Evolutionary conservation across 2,329 filamentous ascomycete species (phyloP).

Genomic region (Aspergillus sp.): DNA sequence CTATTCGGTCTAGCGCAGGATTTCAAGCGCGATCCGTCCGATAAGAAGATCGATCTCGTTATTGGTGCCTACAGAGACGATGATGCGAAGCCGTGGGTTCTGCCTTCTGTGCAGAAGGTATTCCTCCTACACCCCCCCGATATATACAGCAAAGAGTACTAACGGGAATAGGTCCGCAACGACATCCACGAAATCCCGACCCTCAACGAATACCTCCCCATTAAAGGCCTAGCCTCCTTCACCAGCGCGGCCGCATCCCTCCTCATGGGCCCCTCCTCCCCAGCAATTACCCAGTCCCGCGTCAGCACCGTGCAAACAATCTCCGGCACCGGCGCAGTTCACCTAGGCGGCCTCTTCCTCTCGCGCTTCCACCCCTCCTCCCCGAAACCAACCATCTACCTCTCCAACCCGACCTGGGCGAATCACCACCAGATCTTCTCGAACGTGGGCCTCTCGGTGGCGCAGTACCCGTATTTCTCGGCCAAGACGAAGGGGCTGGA

Average conservation of each 20-base stretch:
- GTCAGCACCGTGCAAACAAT: slow-evolving; percentile 82
- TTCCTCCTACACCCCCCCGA: not conserved
- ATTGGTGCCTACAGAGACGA: slow-evolving; percentile 93
- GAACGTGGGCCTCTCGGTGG: slow-evolving; percentile 73
- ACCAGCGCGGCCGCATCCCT: slow-evolving; percentile 86
- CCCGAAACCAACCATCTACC: slow-evolving; percentile 61
- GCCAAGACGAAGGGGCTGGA: slow-evolving; percentile 84
- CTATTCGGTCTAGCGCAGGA: slow-evolving; percentile 89
- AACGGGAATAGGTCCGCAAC: slow-evolving; percentile 66
- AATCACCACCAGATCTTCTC: slow-evolving; percentile 98
- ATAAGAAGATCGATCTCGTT: slow-evolving; percentile 87
- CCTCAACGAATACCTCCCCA: slow-evolving; percentile 95
- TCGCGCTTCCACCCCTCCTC: slow-evolving; percentile 70
- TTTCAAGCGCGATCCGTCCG: slow-evolving; percentile 67
- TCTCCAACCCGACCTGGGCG: slow-evolving; percentile 94
- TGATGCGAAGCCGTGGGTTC: slow-evolving; percentile 92
- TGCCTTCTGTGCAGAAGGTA: slow-evolving; percentile 95
- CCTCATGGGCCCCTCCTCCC: slow-evolving; percentile 71
- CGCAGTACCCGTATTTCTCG: slow-evolving; percentile 90
- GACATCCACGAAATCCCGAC: slow-evolving; percentile 80
- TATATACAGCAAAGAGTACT: not conserved
- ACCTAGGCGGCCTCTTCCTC: slow-evolving; percentile 89
- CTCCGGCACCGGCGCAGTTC: slow-evolving; percentile 91
- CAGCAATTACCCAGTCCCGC: slow-evolving; percentile 79
- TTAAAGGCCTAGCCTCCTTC: slow-evolving; percentile 79